Percentiles rank a stretch among this genome's conserved stretches.
Evolutionary conservation across 164 flowering plant genomes (phyloP).

Genomic region (Akebia trifoliata): DNA sequence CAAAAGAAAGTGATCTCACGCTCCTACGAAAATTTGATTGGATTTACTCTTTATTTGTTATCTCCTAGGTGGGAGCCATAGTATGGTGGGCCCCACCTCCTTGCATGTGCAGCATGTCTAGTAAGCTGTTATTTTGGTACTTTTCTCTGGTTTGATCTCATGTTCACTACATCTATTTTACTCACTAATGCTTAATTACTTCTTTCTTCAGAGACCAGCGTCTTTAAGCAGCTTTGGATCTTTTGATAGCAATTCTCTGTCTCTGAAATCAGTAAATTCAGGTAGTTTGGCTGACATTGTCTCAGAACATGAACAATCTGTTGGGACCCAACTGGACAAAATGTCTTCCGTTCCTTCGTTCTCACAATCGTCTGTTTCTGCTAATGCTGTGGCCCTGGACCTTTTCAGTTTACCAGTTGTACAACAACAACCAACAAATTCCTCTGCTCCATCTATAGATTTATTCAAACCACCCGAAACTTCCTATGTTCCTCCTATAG

Average conservation of each 20-base stretch:
- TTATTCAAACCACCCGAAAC: constrained; percentile 24
- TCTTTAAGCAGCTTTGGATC: constrained; percentile 66
- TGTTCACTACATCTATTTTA: background rate
- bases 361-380: constrained; percentile 29
- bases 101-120: background rate
- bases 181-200: background rate
- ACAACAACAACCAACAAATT: constrained; percentile 24
- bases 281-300: constrained; percentile 29
- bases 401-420: constrained; percentile 31
- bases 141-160: background rate
- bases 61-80: constrained; percentile 2
- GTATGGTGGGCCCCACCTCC: background rate
- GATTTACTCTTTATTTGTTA: background rate
- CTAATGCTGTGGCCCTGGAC: constrained; percentile 30
- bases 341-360: constrained; percentile 21
- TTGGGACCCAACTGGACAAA: constrained; percentile 23
- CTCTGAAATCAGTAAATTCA: constrained; percentile 45
- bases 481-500: constrained; percentile 28
- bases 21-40: no score
- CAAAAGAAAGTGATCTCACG: background rate
- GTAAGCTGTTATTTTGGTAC: background rate
- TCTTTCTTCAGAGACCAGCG: constrained; percentile 54
- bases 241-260: constrained; percentile 54
- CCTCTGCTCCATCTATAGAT: constrained; percentile 30
- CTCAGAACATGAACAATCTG: constrained; percentile 41